Base-by-base conservation (phyloP, 164 flowering plant genomes). In the Umbellularia californica region DNA sequence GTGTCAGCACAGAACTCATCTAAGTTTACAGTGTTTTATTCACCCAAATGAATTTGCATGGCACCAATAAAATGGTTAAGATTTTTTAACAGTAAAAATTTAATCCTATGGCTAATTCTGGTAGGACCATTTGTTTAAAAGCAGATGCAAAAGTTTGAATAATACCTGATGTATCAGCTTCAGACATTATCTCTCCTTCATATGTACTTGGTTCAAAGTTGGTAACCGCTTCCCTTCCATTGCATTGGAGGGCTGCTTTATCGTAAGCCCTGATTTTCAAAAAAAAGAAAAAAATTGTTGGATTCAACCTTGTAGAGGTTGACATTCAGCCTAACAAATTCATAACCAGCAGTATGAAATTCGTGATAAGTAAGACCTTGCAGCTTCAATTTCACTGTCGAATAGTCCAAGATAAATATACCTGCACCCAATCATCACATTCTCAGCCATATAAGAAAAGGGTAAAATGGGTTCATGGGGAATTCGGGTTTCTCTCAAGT, bases 381-480 rank as follows among this genome's bases (percentile, higher is more conserved):
- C 98, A 80, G 96, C 97, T 84, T 94, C 97, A 77, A 90, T 81
- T 87, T 92, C 97, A 77, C 83, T 91, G 87, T 94, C 96, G 85
- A 92, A 92, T 73, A 92, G 89, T 78, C 98, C 97, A 85, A 94
- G 96, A 87, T 94, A 94, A 71, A 94, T 87, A 86, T 94, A 92
- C 97, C 96, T 91, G 94, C 94, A 90, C 73, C 81, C 81, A 89
- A 87, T 83, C 87, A 87, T 79, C 77, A 77, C 75, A 77, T 81
- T 72, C 75, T 75, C 60, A 55, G 17, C 60, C 5, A 55, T 55
- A 20, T 77, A 81, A 58, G 67, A 77, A 69, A 72, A 78, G 74
- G 71, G 66, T 67, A 25, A 72, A 70, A 58, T 77, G 51, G 4
- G 75, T 30, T 33, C 77, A 58, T 47, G 65, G n/a, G 60, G 19